Conservation (phyloP, 2,329 filamentous ascomycete genomes). For the Elsinoe australis region DNA sequence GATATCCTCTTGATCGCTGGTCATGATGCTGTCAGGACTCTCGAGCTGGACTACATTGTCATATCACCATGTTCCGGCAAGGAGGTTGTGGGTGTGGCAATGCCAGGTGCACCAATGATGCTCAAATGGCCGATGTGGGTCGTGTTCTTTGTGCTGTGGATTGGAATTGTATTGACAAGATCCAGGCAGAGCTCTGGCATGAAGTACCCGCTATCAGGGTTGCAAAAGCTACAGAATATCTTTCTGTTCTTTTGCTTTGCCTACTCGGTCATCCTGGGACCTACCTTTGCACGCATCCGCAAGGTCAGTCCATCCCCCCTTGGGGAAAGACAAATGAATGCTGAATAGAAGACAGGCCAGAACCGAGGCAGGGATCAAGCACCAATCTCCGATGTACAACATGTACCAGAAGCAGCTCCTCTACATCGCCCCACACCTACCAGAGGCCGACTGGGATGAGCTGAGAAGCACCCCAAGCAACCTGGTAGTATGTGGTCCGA, state of each 20-base stretch:
- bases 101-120: constrained; percentile 6
- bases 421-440: constrained; percentile 1
- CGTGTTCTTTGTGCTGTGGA: not conserved
- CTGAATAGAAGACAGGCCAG: not conserved
- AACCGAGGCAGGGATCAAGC: constrained; percentile 1
- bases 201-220: not conserved
- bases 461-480: constrained; percentile 3
- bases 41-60: constrained; percentile 3
- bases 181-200: constrained; percentile 8
- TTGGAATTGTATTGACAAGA: not conserved
- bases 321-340: too few relatives aligned
- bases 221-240: constrained; percentile 5
- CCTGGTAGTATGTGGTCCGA: not conserved
- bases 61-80: constrained; percentile 8
- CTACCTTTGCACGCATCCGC: not conserved
- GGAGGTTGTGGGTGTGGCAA: not conserved
- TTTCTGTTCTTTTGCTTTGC: not conserved
- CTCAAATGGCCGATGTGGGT: constrained; percentile 8
- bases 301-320: not conserved
- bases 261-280: constrained; percentile 1
- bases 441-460: constrained; percentile 7
- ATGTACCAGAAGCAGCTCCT: constrained; percentile 5
- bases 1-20: not conserved
- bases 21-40: not conserved
- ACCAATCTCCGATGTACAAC: constrained; percentile 4